These are phyloP conservation scores for Candida sanyaensis DNA, from an alignment of 1,139 yeast genomes.

Conservation along the genomic window DNA sequence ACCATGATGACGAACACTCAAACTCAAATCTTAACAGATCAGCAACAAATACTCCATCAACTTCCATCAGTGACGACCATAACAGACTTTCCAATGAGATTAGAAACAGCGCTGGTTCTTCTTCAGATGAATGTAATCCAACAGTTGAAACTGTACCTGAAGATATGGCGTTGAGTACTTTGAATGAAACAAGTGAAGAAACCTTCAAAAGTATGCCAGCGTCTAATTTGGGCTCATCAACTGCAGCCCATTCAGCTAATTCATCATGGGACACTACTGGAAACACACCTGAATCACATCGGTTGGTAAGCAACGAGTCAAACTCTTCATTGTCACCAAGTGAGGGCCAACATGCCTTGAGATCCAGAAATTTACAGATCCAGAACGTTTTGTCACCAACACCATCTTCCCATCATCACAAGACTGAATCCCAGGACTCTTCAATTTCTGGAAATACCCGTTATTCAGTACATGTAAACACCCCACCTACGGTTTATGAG, in stretches of 20 bases:
- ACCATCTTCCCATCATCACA: neutral
- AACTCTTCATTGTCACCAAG: neutral
- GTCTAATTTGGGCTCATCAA: slow-evolving; percentile 6
- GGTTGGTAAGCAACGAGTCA: slow-evolving; percentile 1
- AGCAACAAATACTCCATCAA: slow-evolving; percentile 14
- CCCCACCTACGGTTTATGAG: no score
- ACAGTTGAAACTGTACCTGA: slow-evolving; percentile 6
- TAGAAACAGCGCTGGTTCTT: slow-evolving; percentile 9
- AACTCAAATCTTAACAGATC: slow-evolving; percentile 8
- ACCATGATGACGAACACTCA: slow-evolving; percentile 6
- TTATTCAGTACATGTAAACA: neutral
- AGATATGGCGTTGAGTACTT: slow-evolving; percentile 10
- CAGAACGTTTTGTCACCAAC: neutral
- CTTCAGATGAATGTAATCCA: slow-evolving; percentile 6
- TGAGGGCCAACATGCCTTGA: neutral
- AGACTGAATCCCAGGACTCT: neutral
- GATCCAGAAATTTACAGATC: neutral
- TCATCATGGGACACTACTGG: slow-evolving; percentile 4
- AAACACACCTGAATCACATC: neutral
- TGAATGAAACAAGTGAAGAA: slow-evolving; percentile 13
- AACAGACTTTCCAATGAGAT: slow-evolving; percentile 4
- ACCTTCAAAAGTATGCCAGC: slow-evolving; percentile 7
- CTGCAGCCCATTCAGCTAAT: slow-evolving; percentile 7
- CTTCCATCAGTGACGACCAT: slow-evolving; percentile 14
- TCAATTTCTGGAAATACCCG: neutral